Conservation (phyloP, 495 filamentous ascomycete species). For the Penicillium bialowiezense region DNA sequence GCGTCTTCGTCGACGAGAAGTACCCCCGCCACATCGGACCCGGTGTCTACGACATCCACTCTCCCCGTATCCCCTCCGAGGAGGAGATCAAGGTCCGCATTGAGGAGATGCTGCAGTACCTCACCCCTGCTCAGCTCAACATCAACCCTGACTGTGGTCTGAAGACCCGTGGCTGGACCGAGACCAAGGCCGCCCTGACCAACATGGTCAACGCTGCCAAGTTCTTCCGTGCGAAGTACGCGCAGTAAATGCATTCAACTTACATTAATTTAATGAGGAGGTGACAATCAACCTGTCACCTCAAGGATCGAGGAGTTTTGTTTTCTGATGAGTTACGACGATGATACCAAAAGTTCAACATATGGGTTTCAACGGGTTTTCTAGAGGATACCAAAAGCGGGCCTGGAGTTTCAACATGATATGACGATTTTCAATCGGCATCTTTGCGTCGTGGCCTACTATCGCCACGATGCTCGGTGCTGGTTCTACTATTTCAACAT, state of each 20-base stretch:
- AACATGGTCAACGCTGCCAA: constrained; percentile 97
- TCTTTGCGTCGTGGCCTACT: neutral
- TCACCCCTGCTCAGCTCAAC: constrained; percentile 95
- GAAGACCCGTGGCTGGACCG: constrained; percentile 94
- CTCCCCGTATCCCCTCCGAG: constrained; percentile 89
- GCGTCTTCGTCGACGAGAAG: constrained; percentile 94
- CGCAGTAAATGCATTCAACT: constrained; percentile 44
- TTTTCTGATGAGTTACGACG: constrained; percentile 47
- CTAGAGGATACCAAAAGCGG: constrained; percentile 49
- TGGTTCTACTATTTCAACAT: constrained; percentile 29
- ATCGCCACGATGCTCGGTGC: constrained; percentile 26
- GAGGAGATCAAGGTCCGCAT: constrained; percentile 97
- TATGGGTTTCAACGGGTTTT: constrained; percentile 43
- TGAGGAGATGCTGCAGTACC: constrained; percentile 93
- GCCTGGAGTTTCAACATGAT: constrained; percentile 53
- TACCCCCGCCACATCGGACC: constrained; percentile 99
- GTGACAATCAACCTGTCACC: constrained; percentile 46
- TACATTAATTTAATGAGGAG: constrained; percentile 30
- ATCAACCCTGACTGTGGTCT: constrained; percentile 98
- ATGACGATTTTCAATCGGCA: constrained; percentile 60
- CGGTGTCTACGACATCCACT: constrained; percentile 99
- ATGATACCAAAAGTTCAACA: constrained; percentile 56
- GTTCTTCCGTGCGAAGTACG: constrained; percentile 87
- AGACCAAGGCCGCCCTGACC: constrained; percentile 87
- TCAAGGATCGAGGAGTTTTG: constrained; percentile 31